These are phyloP conservation scores for Aspergillus transmontanensis DNA, from an alignment of 2,329 filamentous ascomycete genomes.

Conservation along the genomic window DNA sequence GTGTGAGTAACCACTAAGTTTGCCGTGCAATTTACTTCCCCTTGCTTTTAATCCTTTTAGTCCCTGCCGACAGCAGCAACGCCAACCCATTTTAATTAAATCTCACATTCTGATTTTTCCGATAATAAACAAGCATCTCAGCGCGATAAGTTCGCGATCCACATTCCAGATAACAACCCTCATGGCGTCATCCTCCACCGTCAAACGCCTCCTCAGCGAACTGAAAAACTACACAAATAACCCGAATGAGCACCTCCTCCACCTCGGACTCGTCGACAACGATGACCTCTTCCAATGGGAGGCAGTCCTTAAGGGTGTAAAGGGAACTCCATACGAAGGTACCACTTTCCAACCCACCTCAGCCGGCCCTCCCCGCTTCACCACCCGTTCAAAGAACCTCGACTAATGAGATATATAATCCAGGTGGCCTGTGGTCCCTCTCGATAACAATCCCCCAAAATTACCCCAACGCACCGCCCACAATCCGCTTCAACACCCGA, in stretches of 20 bases:
- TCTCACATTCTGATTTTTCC: not conserved
- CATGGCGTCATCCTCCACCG: slow-evolving; percentile 42
- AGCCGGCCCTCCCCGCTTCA: not conserved
- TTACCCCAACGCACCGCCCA: slow-evolving; percentile 79
- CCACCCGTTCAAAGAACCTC: not conserved
- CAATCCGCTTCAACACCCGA: slow-evolving; percentile 77
- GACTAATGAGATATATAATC: not conserved
- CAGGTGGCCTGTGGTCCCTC: slow-evolving; percentile 80
- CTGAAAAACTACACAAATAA: slow-evolving; percentile 59
- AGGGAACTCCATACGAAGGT: slow-evolving; percentile 64
- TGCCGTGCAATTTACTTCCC: not conserved
- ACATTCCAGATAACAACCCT: slow-evolving; percentile 12
- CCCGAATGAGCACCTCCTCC: slow-evolving; percentile 59
- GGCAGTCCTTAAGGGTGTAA: slow-evolving; percentile 62
- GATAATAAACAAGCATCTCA: not conserved
- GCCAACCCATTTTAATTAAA: not conserved
- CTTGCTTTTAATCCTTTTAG: slow-evolving; percentile 4
- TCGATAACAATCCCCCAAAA: slow-evolving; percentile 71
- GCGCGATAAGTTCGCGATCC: slow-evolving; percentile 3
- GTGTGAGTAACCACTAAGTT: not conserved
- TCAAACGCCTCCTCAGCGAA: slow-evolving; percentile 64
- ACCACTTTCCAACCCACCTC: slow-evolving; percentile 9
- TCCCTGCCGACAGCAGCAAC: slow-evolving; percentile 6
- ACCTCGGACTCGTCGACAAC: slow-evolving; percentile 60
- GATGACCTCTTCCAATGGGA: slow-evolving; percentile 62